Conservation (phyloP, 2,329 filamentous ascomycete species). For the Mycosphaerella sp. region DNA sequence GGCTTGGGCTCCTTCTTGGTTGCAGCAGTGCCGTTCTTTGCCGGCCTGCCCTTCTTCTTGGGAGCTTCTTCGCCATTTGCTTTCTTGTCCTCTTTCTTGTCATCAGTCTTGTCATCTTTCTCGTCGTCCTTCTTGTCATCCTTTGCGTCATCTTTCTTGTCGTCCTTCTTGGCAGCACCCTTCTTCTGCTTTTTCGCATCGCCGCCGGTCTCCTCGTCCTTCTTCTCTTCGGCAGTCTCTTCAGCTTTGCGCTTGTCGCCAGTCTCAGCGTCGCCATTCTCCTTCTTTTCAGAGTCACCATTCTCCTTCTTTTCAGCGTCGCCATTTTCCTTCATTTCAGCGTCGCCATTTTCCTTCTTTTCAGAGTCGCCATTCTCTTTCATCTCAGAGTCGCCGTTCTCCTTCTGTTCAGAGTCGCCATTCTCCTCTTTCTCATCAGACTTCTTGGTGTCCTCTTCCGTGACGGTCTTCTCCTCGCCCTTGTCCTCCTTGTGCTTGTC, state of each 20-base stretch:
- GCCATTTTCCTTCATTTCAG: too few relatives aligned
- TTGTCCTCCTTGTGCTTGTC: slow-evolving; percentile 36
- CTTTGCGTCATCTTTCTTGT: slow-evolving; percentile 29
- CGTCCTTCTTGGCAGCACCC: slow-evolving; percentile 26
- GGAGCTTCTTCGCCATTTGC: slow-evolving; percentile 33
- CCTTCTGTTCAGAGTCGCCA: slow-evolving; percentile 19
- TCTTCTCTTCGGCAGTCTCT: slow-evolving; percentile 29
- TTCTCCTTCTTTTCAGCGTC: slow-evolving; percentile 16
- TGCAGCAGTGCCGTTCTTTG: slow-evolving; percentile 31
- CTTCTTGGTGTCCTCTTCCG: slow-evolving; percentile 20
- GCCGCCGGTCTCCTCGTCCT: slow-evolving; percentile 31
- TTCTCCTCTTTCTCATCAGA: slow-evolving; percentile 19
- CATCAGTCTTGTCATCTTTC: slow-evolving; percentile 22
- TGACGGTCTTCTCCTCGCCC: slow-evolving; percentile 23
- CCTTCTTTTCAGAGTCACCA: slow-evolving; percentile 22
- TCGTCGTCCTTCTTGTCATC: slow-evolving; percentile 34
- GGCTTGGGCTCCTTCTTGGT: slow-evolving; percentile 38
- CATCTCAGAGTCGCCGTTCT: slow-evolving; percentile 11
- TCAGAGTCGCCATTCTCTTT: too few relatives aligned
- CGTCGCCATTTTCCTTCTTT: too few relatives aligned
- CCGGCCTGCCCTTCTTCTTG: slow-evolving; percentile 41
- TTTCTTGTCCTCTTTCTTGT: slow-evolving; percentile 28
- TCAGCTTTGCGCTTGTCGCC: slow-evolving; percentile 31
- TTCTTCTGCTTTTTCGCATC: slow-evolving; percentile 28
- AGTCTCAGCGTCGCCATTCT: slow-evolving; percentile 23